phyloP scores from a whole-genome alignment of 202 grass and related monocot genomes.

The Bolboschoenoplectus hybrid region DNA sequence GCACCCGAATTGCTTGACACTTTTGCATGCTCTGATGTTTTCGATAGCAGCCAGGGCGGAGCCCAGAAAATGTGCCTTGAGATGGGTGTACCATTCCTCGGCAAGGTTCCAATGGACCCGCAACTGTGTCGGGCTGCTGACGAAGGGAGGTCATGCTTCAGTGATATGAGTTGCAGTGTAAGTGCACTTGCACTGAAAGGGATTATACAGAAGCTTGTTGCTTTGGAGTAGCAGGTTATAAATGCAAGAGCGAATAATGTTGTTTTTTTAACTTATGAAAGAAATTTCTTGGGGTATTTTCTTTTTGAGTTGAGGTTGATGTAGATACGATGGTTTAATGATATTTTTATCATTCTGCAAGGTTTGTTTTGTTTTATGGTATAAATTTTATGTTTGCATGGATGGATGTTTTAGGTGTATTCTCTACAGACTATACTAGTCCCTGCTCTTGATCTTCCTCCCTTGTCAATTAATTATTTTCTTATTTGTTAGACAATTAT shows the following conservation, averaged over 20 bases:
- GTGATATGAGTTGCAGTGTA: constrained; percentile 64
- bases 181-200: constrained; percentile 72
- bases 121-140: constrained; percentile 83
- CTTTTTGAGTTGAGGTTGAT: neutral
- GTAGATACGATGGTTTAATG: neutral
- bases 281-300: neutral
- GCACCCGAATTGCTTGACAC: constrained; percentile 68
- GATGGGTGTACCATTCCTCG: constrained; percentile 85
- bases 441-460: neutral
- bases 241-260: constrained; percentile 10
- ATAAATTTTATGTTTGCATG: constrained; percentile 1
- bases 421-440: neutral
- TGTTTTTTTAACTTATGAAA: neutral
- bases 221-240: constrained; percentile 32
- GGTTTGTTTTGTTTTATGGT: neutral
- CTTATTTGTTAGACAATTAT: neutral
- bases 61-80: constrained; percentile 84
- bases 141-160: constrained; percentile 94
- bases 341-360: neutral
- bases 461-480: neutral
- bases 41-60: constrained; percentile 76
- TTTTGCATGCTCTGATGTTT: constrained; percentile 70
- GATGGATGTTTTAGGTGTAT: neutral
- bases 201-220: constrained; percentile 77
- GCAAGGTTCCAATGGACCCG: constrained; percentile 93